Evolutionary conservation across 768 basidiomycete genomes (phyloP).

Genomic region (Trametes cingulata): DNA sequence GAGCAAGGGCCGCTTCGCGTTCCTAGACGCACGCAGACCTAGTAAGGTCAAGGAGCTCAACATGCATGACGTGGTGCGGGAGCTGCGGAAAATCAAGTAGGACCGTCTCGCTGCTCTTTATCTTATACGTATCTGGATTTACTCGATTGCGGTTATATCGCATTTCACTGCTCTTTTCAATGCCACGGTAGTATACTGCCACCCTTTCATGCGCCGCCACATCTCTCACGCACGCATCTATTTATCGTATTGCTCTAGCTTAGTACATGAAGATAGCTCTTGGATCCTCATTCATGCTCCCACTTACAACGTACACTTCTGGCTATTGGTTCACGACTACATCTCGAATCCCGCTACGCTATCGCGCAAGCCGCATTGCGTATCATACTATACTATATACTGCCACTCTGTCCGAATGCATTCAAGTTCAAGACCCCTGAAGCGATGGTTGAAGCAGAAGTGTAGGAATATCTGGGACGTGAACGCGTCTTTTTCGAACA

Average conservation of each 20-base stretch:
- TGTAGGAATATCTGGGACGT: too few relatives aligned
- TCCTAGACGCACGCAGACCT: slow-evolving; percentile 40
- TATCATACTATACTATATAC: too few relatives aligned
- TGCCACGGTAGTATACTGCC: not conserved
- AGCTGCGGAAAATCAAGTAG: slow-evolving; percentile 45
- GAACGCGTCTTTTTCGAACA: too few relatives aligned
- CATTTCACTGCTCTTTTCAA: not conserved
- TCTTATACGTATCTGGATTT: slow-evolving; percentile 2
- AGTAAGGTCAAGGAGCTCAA: slow-evolving; percentile 36
- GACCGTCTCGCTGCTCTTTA: not conserved
- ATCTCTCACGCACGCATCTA: not conserved
- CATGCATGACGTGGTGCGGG: slow-evolving; percentile 44
- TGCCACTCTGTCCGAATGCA: too few relatives aligned
- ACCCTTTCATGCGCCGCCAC: not conserved
- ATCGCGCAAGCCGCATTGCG: not conserved
- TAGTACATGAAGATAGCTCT: not conserved
- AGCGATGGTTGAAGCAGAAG: too few relatives aligned
- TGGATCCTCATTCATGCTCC: too few relatives aligned
- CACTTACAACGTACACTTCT: too few relatives aligned
- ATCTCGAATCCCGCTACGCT: too few relatives aligned
- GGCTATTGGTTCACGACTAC: too few relatives aligned
- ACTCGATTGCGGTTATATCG: not conserved
- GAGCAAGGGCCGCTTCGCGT: slow-evolving; percentile 22
- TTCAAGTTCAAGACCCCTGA: too few relatives aligned
- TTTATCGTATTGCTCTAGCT: not conserved